Base-by-base conservation (phyloP, 1,284 basidiomycete species). In the Leccinum solheimii region DNA sequence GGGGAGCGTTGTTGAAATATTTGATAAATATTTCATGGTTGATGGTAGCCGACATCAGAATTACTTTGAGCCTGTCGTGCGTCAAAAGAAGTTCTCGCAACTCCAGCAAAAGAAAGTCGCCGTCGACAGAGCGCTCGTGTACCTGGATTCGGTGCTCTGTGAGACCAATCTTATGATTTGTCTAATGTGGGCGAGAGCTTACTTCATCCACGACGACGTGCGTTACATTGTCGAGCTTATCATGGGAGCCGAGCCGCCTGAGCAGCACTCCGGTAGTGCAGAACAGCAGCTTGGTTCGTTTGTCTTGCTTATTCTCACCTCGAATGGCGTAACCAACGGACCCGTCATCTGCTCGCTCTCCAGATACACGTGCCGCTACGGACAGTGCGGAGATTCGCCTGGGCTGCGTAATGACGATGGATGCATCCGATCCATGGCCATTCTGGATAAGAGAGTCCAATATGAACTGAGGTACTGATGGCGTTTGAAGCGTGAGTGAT, bases 131-230 rank as follows among this genome's bases (percentile, higher is more conserved):
- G 57, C 95, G 86, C 77, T 97, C 94, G 72, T 97, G 95, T 34
- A 94, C 92, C 88, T 91, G 36, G 2, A 36, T 36, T 7, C 6
- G 10, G 26, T 21, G 54, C 55, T 48, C 45, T 49, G 55, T 57
- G 43, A 71, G 52, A 53, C n/a, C 21, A 23, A 27, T 27, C 30
- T 27, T 36, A 43, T 50, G 45, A 2, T 48, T 9, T 27, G 23
- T 61, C 32, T 19, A 27, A 36, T 19, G 26, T 11, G 16, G 5
- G 13, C 34, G 11, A 36, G 11, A 36, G 32, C 62, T 45, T 64
- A 92, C 93, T 81, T 98, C 95, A 69, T 98, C 96, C 13, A 98
- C 92, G 52, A 98, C 80, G 34, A 98, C 82, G 76, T 97, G 95
- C 6, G 90, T 91, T 55, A 96, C 83, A 54, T 85, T 83, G 27